Evolutionary conservation across 2,329 filamentous ascomycete genomes (phyloP), one percentile per base, ranked within the genome.

Genomic region (Akanthomyces muscarius): DNA sequence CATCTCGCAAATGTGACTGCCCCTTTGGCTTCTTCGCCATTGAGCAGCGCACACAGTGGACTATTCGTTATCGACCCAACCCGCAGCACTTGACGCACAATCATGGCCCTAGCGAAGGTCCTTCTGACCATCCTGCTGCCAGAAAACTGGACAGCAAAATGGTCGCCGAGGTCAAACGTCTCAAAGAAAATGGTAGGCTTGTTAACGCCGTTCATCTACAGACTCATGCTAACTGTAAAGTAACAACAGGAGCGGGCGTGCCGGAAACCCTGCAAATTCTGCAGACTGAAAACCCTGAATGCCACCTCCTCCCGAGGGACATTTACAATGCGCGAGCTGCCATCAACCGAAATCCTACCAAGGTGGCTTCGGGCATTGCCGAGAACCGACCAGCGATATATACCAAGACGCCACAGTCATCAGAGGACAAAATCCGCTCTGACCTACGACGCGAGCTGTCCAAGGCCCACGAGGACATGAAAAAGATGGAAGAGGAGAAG

Each of bases 11-110:
- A 69, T 88, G 86, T 68, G 86, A 88, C 68, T 89, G 86, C 66
- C 84, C 85, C 36, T 89, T 89, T 71, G 86, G 86, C n/a, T 88
- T 89, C 72, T 89, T 88, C 66, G 86, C 86, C 62, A 86, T 89
- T 45, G 86, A 89, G 71, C 85, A 88, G 69, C 80, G 86, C 64
- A 87, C 85, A 0, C 85, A 88, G 67, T 89, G 86, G 86, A 85
- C 85, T 0, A 83, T 89, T 63, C 80, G 86, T 59, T 88, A 88
- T 69, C 82, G 86, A 5, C 86, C 86, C 2, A 83, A 88, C 65
- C 73, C 78, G 6, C 70, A 78, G 58, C 86, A 88, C 69, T 74
- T 88, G 47, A 74, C 78, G 62, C 86, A 89, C 72, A 89, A 89
- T 68, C 86, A 89, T 68, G 83, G 83, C 0, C 86, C 86, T 1